These are phyloP conservation scores for Apiotrichum mycotoxinovorans DNA, from an alignment of 1,284 basidiomycete species.

Conservation along the genomic window DNA sequence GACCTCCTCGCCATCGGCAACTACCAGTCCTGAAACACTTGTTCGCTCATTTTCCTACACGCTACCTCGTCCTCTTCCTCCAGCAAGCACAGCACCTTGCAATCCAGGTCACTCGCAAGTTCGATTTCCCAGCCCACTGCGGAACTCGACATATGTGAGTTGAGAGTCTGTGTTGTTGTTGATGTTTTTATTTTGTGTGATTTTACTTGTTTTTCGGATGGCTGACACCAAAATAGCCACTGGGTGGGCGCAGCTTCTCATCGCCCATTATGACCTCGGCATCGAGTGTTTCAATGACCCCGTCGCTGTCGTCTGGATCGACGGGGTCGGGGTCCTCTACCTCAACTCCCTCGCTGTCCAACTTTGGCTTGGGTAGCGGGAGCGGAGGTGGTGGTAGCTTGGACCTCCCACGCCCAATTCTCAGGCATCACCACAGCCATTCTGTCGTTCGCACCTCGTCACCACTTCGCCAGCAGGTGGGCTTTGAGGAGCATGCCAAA, in stretches of 20 bases:
- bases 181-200: not conserved
- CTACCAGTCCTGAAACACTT: not conserved
- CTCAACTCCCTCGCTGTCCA: not conserved
- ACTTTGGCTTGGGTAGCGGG: not conserved
- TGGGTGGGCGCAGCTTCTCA: not conserved
- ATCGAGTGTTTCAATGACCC: not conserved
- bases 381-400: too few relatives aligned
- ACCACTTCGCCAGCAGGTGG: constrained; percentile 13
- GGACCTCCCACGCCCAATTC: constrained; percentile 8
- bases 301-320: not conserved
- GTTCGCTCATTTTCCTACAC: not conserved
- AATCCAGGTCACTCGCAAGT: not conserved
- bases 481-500: constrained; percentile 4
- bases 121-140: not conserved
- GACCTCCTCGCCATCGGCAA: not conserved
- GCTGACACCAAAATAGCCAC: not conserved
- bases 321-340: not conserved
- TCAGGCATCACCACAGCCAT: constrained; percentile 7
- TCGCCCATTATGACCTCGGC: not conserved
- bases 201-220: too few relatives aligned
- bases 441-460: constrained; percentile 12
- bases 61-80: not conserved
- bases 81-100: not conserved
- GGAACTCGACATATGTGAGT: not conserved
- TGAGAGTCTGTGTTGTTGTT: not conserved